Percentiles rank a stretch among this genome's conserved stretches.
phyloP scores from a whole-genome alignment of 2,329 filamentous ascomycete genomes.

The Alternaria burnsii region DNA sequence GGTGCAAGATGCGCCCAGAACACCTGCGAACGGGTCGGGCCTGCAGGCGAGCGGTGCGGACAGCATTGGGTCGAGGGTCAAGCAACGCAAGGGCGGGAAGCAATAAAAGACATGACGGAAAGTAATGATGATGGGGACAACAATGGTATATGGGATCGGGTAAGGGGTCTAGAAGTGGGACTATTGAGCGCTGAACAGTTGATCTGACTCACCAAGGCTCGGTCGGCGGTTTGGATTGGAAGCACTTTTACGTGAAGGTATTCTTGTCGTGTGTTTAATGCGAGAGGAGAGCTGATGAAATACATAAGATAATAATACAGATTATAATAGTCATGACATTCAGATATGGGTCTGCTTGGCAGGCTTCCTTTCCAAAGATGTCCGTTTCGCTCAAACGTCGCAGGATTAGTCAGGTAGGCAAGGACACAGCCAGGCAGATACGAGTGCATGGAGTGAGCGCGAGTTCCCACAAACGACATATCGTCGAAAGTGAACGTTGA shows the following conservation, averaged over 20 bases:
- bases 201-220: background rate
- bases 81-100: constrained; percentile 28
- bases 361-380: too few species aligned
- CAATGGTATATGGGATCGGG: background rate
- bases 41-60: constrained; percentile 17
- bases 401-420: too few species aligned
- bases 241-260: background rate
- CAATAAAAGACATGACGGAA: background rate
- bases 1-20: constrained; percentile 32
- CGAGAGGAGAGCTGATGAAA: background rate
- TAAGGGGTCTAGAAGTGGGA: background rate
- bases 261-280: background rate
- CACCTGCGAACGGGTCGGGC: constrained; percentile 17
- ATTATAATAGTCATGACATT: background rate
- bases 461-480: too few species aligned
- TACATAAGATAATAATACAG: background rate
- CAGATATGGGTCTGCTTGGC: background rate
- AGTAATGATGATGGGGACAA: background rate
- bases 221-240: background rate
- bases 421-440: too few species aligned
- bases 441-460: too few species aligned
- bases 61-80: constrained; percentile 28
- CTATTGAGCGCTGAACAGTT: background rate
- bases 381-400: too few species aligned
- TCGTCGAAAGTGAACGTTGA: too few species aligned